Conservation (phyloP, 164 flowering plant genomes). For the Aristolochia fimbriata region DNA sequence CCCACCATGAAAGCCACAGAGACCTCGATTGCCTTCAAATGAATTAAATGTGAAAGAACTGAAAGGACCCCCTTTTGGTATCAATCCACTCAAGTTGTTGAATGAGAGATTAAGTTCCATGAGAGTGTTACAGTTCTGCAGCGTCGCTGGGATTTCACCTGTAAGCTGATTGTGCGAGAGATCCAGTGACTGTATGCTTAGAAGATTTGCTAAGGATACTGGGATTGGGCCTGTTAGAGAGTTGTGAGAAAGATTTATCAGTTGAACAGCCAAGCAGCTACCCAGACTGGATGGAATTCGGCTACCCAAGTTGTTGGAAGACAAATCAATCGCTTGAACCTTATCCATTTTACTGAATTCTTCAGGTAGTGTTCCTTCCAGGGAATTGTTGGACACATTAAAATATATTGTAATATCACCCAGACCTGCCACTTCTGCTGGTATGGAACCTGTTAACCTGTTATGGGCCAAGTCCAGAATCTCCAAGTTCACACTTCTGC, state of each 20-base stretch:
- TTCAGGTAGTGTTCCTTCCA: conserved; percentile 11
- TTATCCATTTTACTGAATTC: conserved; percentile 18
- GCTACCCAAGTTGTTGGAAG: conserved; percentile 18
- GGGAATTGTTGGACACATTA: conserved; percentile 16
- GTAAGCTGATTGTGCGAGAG: conserved; percentile 18
- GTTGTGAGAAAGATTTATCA: conserved; percentile 18
- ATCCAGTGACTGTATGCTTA: conserved; percentile 16
- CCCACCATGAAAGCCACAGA: conserved; percentile 7
- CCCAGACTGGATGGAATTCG: conserved; percentile 17
- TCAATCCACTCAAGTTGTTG: conserved; percentile 32
- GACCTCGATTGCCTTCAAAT: conserved; percentile 16
- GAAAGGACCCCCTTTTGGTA: conserved; percentile 21
- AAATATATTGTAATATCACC: conserved; percentile 13
- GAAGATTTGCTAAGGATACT: conserved; percentile 12
- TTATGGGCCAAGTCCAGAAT: conserved; percentile 17
- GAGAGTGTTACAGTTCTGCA: conserved; percentile 24
- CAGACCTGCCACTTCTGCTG: conserved; percentile 17
- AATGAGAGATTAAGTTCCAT: conserved; percentile 34
- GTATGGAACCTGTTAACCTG: conserved; percentile 17
- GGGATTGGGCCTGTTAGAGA: conserved; percentile 17
- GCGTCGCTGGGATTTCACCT: conserved; percentile 21
- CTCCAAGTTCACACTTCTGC: conserved; percentile 14
- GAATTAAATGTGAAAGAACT: conserved; percentile 11
- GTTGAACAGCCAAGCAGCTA: conserved; percentile 14
- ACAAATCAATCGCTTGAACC: conserved; percentile 18